phyloP scores from a whole-genome alignment of 2,329 filamentous ascomycete genomes.

The Ascochyta pisi region DNA sequence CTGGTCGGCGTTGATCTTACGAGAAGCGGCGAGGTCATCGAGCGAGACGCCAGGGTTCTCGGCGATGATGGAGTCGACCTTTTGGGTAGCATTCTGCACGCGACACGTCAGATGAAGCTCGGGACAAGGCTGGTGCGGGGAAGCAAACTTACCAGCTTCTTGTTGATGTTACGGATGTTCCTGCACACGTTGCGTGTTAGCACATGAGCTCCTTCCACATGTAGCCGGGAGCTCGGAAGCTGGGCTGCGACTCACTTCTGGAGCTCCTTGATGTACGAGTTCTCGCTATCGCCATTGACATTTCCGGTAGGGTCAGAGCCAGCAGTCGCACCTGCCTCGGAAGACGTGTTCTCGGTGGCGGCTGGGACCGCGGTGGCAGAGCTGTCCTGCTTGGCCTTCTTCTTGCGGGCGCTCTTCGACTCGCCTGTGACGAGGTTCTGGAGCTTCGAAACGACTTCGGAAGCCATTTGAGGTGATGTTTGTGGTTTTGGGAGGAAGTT shows the following conservation, averaged over 20 bases:
- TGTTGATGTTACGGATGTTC: slow-evolving; percentile 88
- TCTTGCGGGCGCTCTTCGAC: slow-evolving; percentile 61
- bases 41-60: slow-evolving; percentile 74
- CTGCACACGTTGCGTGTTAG: slow-evolving; percentile 55
- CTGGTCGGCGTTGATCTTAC: slow-evolving; percentile 82
- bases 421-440: slow-evolving; percentile 64
- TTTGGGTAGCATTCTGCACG: slow-evolving; percentile 70
- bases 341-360: slow-evolving; percentile 45
- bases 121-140: slow-evolving; percentile 1
- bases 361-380: slow-evolving; percentile 53
- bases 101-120: slow-evolving; percentile 28
- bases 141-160: slow-evolving; percentile 79
- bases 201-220: slow-evolving; percentile 6
- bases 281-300: slow-evolving; percentile 73
- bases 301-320: slow-evolving; percentile 45
- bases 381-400: slow-evolving; percentile 55
- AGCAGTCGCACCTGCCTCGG: slow-evolving; percentile 35
- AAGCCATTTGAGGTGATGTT: slow-evolving; percentile 42
- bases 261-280: slow-evolving; percentile 82
- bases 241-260: slow-evolving; percentile 73
- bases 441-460: slow-evolving; percentile 69
- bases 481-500: slow-evolving; percentile 16
- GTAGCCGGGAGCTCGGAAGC: slow-evolving; percentile 6
- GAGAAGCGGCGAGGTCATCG: slow-evolving; percentile 73
- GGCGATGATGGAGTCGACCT: slow-evolving; percentile 72